A percentile compares a stretch with the other conserved stretches of the same genome.
Conservation (phyloP, 176 grass and related monocot genomes). For the Coix lacrymajobi region DNA sequence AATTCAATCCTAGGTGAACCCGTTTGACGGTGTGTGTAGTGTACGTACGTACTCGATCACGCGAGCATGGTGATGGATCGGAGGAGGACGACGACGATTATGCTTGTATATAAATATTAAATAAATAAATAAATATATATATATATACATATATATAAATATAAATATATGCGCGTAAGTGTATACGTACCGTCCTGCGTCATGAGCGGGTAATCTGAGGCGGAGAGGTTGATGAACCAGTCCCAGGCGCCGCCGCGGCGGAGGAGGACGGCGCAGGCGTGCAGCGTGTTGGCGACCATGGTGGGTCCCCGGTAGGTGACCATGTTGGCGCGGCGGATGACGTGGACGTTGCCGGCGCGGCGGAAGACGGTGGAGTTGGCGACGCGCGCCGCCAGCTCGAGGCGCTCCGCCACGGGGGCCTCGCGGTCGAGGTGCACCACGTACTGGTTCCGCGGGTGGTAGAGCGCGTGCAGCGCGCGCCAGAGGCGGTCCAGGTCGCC, state of each 20-base stretch:
- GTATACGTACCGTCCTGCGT: constrained; percentile 62
- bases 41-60: not conserved
- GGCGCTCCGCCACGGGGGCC: constrained; percentile 46
- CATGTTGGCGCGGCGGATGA: constrained; percentile 79
- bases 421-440: constrained; percentile 88
- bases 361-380: constrained; percentile 41
- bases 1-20: not conserved
- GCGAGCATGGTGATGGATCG: not conserved
- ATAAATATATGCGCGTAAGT: not conserved
- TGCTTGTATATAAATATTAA: not conserved
- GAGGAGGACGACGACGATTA: not conserved
- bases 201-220: constrained; percentile 89
- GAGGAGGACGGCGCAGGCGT: constrained; percentile 83
- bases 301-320: constrained; percentile 88
- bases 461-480: constrained; percentile 79
- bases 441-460: constrained; percentile 88
- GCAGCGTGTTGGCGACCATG: constrained; percentile 93
- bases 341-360: constrained; percentile 58
- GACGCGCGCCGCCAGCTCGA: constrained; percentile 58
- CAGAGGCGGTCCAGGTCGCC: constrained; percentile 89
- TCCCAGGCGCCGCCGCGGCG: constrained; percentile 67
- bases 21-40: not conserved
- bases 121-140: too few species aligned
- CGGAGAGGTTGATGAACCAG: constrained; percentile 99
- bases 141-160: too few species aligned